Evolutionary conservation across 2,329 filamentous ascomycete genomes (phyloP).

Genomic region (Bipolaris sorokiniana): DNA sequence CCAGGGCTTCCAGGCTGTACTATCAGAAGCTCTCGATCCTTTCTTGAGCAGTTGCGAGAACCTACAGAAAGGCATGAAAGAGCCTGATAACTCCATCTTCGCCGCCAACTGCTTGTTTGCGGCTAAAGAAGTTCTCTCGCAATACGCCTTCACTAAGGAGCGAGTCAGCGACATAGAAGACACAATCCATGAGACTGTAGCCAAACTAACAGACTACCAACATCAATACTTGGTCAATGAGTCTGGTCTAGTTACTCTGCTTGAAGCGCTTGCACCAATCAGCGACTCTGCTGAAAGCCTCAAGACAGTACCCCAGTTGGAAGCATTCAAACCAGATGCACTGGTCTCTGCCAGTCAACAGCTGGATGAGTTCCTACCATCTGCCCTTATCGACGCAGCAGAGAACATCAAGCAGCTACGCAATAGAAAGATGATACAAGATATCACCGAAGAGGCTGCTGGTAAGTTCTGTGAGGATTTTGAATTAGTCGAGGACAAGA

Average conservation of each 20-base stretch:
- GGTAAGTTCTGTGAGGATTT: conserved; percentile 87
- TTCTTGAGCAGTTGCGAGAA: conserved; percentile 79
- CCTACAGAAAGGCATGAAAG: conserved; percentile 66
- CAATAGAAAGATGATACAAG: conserved; percentile 72
- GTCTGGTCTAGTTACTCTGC: conserved; percentile 74
- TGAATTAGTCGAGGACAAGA: conserved; percentile 68
- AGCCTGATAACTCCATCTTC: conserved; percentile 71
- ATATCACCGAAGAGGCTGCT: conserved; percentile 82
- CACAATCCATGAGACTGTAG: conserved; percentile 61
- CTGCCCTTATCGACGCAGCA: conserved; percentile 88
- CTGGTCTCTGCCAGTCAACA: conserved; percentile 74
- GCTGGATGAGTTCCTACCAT: conserved; percentile 89
- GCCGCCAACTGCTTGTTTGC: conserved; percentile 72
- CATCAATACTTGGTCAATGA: conserved; percentile 73
- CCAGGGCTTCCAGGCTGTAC: conserved; percentile 74
- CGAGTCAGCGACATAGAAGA: conserved; percentile 63
- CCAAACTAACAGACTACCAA: conserved; percentile 70
- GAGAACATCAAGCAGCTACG: conserved; percentile 78
- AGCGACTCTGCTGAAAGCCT: conserved; percentile 57
- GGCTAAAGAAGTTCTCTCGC: conserved; percentile 61
- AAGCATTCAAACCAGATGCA: conserved; percentile 63
- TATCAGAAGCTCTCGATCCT: conserved; percentile 82
- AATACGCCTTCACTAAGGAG: conserved; percentile 68
- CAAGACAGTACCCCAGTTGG: conserved; percentile 60
- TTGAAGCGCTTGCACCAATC: conserved; percentile 62